Percentiles rank a stretch among this genome's conserved stretches.
Conservation (phyloP, 352 stramenopile species). For the Phytopythium sindhum region DNA sequence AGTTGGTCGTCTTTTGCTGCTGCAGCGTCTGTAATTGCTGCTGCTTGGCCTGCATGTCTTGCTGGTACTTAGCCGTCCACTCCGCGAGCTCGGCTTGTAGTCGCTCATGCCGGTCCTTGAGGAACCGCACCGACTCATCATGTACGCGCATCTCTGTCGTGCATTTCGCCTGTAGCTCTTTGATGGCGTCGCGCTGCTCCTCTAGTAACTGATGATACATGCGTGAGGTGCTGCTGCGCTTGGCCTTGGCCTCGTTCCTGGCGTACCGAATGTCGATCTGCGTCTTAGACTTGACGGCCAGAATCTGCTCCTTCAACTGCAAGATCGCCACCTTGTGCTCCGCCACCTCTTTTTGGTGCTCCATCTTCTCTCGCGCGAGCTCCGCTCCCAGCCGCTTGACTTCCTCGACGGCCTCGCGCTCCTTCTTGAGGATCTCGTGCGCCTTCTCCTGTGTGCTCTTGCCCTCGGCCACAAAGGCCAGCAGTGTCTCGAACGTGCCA, state of each 20-base stretch:
- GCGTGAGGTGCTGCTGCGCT: constrained; percentile 69
- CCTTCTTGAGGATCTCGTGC: constrained; percentile 80
- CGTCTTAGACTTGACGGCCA: constrained; percentile 81
- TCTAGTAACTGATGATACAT: constrained; percentile 82
- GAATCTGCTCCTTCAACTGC: constrained; percentile 81
- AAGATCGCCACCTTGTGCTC: constrained; percentile 73
- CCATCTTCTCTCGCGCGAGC: constrained; percentile 65
- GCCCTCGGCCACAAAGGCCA: constrained; percentile 73
- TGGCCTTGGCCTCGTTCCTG: constrained; percentile 80
- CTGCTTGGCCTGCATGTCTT: constrained; percentile 75
- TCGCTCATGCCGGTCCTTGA: constrained; percentile 76
- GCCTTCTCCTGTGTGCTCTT: constrained; percentile 75
- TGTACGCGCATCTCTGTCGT: constrained; percentile 67
- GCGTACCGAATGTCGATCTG: constrained; percentile 81
- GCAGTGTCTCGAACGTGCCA: constrained; percentile 70
- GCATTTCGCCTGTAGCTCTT: constrained; percentile 58
- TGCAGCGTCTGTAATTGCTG: constrained; percentile 54
- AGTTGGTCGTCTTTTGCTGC: constrained; percentile 50
- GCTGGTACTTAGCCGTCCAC: constrained; percentile 80
- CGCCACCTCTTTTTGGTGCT: constrained; percentile 74
- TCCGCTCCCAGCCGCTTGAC: constrained; percentile 85
- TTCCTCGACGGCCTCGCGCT: constrained; percentile 83
- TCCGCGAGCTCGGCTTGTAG: constrained; percentile 57
- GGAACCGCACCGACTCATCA: constrained; percentile 71
- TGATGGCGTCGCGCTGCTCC: constrained; percentile 69